Evolutionary conservation across 306 rosid species (phyloP).

Genomic region (Casuarina glauca): DNA sequence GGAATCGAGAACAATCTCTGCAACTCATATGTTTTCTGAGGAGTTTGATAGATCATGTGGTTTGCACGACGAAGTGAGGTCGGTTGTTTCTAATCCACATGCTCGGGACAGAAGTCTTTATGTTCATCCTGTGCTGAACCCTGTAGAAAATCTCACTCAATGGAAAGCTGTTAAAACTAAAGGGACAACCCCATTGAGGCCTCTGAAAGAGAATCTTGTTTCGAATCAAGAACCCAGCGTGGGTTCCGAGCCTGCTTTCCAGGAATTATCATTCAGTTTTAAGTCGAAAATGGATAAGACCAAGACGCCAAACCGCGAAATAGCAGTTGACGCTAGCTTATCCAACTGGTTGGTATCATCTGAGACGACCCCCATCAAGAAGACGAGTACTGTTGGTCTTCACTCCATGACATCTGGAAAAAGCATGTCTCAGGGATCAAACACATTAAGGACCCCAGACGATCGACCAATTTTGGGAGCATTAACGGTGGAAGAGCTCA

Average conservation of each 20-base stretch:
- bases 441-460: slow-evolving; percentile 58
- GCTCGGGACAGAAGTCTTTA: slow-evolving; percentile 71
- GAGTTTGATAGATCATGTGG: slow-evolving; percentile 46
- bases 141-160: slow-evolving; percentile 77
- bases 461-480: slow-evolving; percentile 94
- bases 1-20: slow-evolving; percentile 30
- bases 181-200: slow-evolving; percentile 40
- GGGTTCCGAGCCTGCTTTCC: slow-evolving; percentile 36
- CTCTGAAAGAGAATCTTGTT: slow-evolving; percentile 60
- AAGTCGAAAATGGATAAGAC: slow-evolving; percentile 40
- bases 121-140: slow-evolving; percentile 81
- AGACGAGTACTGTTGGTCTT: slow-evolving; percentile 27
- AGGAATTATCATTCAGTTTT: slow-evolving; percentile 43
- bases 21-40: slow-evolving; percentile 35
- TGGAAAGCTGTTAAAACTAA: slow-evolving; percentile 71
- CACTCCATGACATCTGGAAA: slow-evolving; percentile 43
- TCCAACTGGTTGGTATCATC: slow-evolving; percentile 83
- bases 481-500: slow-evolving; percentile 74
- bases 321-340: slow-evolving; percentile 83
- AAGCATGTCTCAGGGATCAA: slow-evolving; percentile 53
- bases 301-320: slow-evolving; percentile 50
- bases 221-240: slow-evolving; percentile 38
- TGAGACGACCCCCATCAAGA: slow-evolving; percentile 44
- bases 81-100: slow-evolving; percentile 37
- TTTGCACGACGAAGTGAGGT: slow-evolving; percentile 32